Evolutionary conservation across 768 basidiomycete genomes (phyloP), one percentile per base, ranked within the genome.

Genomic region (Tylopilus rubrobrunneus): DNA sequence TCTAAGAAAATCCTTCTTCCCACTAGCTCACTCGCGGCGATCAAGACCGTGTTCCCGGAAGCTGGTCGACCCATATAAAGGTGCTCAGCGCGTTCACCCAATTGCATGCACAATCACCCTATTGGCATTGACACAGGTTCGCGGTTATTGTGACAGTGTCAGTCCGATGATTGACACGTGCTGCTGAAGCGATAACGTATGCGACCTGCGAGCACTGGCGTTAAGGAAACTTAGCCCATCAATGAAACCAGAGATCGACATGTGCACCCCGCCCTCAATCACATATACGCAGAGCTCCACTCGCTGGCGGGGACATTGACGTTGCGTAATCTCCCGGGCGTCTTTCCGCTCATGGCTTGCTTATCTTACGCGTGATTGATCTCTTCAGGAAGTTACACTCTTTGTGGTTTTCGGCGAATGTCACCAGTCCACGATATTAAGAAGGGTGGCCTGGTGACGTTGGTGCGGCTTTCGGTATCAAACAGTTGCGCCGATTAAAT

Each of bases 401-500:
- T 42, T 46, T 51, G 48, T 42, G 27, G 39, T 42, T 10, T 49
- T 37, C 17, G 39, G 42, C 2, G 25, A 45, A 46, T 47, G 41
- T 40, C 58, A 45, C 47, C 27, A 25, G 9, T 36, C 41, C 23
- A 45, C 39, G 27, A 45, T 48, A 56, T 54, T 29, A 51, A 39
- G 51, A 56, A 48, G 39, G 31, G 48, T 52, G 51, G 46, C 45
- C 25, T 11, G 21, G 55, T 60, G 53, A 56, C 53, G 49, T 60
- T 53, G 40, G 34, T 31, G 47, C 36, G 29, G 42, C 45, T 34
- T 49, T 51, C 39, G 46, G 34, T 55, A 49, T 55, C 55, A 51
- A 41, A 25, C 48, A 40, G 31, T 59, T 59, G 54, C 65, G 62
- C 60, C 62, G 63, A 59, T 56, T 53, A 47, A 57, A 59, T 62